Evolutionary conservation across 2,329 filamentous ascomycete genomes (phyloP), one percentile per base, ranked within the genome.

Genomic region (Purpureocillium lavendulum): DNA sequence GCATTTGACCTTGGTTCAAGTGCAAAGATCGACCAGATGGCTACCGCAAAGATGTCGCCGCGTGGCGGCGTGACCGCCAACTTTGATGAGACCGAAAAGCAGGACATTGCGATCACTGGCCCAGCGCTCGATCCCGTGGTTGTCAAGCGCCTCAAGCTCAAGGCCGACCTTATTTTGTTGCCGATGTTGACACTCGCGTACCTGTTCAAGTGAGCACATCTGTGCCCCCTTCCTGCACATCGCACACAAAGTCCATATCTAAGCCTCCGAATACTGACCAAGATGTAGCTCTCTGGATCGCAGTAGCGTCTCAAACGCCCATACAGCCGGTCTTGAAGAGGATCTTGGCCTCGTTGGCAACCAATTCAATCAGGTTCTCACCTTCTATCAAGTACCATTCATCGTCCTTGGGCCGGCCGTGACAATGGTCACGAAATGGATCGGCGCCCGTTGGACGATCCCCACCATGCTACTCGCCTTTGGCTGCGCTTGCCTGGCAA

Each of bases 301-400:
- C 17, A 41, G 40, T 35, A 41, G 33, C 28, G 21, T 41, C 12
- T 38, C 40, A 12, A 41, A 41, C 21, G 21, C 35, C 15, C 40
- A 30, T 28, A 41, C 40, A n/a, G 32, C 14, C 12, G 36, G 36
- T 6, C 26, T 38, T 15, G 36, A 30, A 26, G 21, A 38, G 8
- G 36, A 35, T 30, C 14, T 18, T 17, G 21, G 21, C 15, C 35
- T 41, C 7, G 18, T 33, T 11, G 35, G 30, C 17, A 41, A 41
- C 21, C 40, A 41, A 21, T 41, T 38, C 40, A 41, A 41, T 21
- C 35, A 38, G 21, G 14, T 26, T 26, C 33, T 41, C 10, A 41
- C 40, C 4, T 41, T 39, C 18, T 41, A 41, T 21, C 35, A 38
- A 16, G 39, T 41, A 13, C 40, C 40, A 5, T 41, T 41, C 30